Percentiles rank a stretch among this genome's conserved stretches.
Conservation (phyloP, 148 eudicot genomes). For the Silene uniflora region DNA sequence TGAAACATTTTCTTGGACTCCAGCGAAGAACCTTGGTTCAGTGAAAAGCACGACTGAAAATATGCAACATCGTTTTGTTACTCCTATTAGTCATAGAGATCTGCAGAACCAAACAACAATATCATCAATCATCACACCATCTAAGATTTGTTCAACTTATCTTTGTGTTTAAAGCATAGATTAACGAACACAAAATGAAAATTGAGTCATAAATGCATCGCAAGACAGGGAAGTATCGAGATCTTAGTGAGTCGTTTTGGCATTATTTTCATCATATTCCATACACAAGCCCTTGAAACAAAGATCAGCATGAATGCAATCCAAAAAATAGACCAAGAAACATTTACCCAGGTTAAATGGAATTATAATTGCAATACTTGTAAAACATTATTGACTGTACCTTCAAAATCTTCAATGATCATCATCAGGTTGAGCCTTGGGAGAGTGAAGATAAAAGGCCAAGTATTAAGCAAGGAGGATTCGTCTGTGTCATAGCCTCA, state of each 20-base stretch:
- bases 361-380: neutral
- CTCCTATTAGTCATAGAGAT: neutral
- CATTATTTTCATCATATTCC: too few species aligned
- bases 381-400: slow-evolving; percentile 7
- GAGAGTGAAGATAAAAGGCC: neutral
- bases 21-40: neutral
- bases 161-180: too few species aligned
- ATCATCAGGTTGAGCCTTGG: neutral
- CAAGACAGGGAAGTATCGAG: too few species aligned
- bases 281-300: too few species aligned
- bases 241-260: neutral
- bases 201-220: too few species aligned
- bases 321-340: neutral
- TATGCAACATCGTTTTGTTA: neutral
- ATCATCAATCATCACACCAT: too few species aligned
- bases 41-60: neutral
- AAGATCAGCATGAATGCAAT: neutral
- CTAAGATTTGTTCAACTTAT: too few species aligned
- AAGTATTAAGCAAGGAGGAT: slow-evolving; percentile 6
- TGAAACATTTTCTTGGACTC: neutral
- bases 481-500: slow-evolving; percentile 23
- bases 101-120: too few species aligned
- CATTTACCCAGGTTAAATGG: neutral
- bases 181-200: too few species aligned
- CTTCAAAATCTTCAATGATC: slow-evolving; percentile 21